Base-by-base conservation (phyloP, 2,329 filamentous ascomycete genomes). In the Fonsecaea pedrosoi region DNA sequence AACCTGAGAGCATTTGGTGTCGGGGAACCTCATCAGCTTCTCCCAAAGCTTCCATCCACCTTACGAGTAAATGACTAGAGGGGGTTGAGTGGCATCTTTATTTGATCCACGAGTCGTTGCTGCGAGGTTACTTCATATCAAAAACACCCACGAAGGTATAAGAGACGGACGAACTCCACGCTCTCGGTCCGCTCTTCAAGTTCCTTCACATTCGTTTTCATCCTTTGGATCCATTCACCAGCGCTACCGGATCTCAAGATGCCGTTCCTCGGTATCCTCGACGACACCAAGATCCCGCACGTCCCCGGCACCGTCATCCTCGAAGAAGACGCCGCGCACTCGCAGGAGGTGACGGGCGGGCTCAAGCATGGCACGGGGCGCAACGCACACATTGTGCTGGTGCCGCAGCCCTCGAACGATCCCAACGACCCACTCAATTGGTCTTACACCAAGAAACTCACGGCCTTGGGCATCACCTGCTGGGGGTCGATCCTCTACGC, bases 381-480 rank as follows among this genome's bases (percentile, higher is more conserved):
- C 9, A 65, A 68, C 48, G 53, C 58, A 30, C 64, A 77, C 45
- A 73, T 79, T 25, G 70, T 78, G 8, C 73, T 78, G 4, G 72
- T 76, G 1, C 78, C 78, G 1, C 66, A 70, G 2, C 79, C 79
- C 2, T 78, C 76, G 9, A 63, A 73, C 37, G 76, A 80, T 65
- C 78, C 79, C 4, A 77, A 79, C 64, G 78, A 80, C 64, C 78
- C 78, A 5, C 69, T 80, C 56, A 79, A 78, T 59, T 79, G 78
- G 77, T 67, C 72, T 3, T 40, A 25, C 53, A 18, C 72, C 62
- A 42, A 65, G 69, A 53, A 73, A 77, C 15, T 79, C 77, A 67
- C 58, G 66, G 59, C 68, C 74, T 9, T 76, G 76, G 18, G 74
- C 73, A 35, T 72, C 71, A 10, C 76, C 73, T 62, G 75, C 74